Evolutionary conservation across 192 early-diverging fungal genomes (phyloP).

Genomic region (Backusella parvicylindrica): DNA sequence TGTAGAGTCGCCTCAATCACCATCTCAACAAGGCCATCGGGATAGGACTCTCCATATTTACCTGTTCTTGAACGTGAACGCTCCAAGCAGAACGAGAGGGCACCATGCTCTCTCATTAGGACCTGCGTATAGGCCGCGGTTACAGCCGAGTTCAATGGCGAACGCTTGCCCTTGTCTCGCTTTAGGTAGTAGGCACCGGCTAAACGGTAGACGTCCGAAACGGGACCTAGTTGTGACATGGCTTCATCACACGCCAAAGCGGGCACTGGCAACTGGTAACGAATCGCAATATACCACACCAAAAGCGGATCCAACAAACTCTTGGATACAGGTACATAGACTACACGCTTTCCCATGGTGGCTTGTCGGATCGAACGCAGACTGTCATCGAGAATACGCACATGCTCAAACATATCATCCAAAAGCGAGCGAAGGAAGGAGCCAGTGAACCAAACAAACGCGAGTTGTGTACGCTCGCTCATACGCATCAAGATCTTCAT

Average conservation of each 20-base stretch:
- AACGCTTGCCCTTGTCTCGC: slow-evolving; percentile 20
- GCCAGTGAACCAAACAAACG: slow-evolving; percentile 36
- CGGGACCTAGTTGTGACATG: slow-evolving; percentile 27
- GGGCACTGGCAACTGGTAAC: slow-evolving; percentile 35
- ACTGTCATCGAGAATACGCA: slow-evolving; percentile 23
- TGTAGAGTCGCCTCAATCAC: slow-evolving; percentile 33
- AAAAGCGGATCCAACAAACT: slow-evolving; percentile 34
- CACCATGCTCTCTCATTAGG: slow-evolving; percentile 32
- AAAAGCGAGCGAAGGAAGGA: slow-evolving; percentile 30
- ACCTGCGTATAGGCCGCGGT: slow-evolving; percentile 33
- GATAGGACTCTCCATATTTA: slow-evolving; percentile 22
- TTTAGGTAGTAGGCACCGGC: slow-evolving; percentile 35
- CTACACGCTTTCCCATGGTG: slow-evolving; percentile 33
- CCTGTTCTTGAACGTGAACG: slow-evolving; percentile 33
- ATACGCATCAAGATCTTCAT: slow-evolving; percentile 30
- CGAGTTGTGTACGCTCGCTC: slow-evolving; percentile 34
- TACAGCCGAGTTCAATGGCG: slow-evolving; percentile 33
- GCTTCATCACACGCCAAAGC: slow-evolving; percentile 33
- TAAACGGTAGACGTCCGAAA: slow-evolving; percentile 32
- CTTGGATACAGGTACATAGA: slow-evolving; percentile 36
- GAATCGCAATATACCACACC: slow-evolving; percentile 32
- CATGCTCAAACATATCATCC: slow-evolving; percentile 29
- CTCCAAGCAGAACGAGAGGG: slow-evolving; percentile 25
- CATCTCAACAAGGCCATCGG: slow-evolving; percentile 35
- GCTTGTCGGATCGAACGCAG: slow-evolving; percentile 19